phyloP scores from a whole-genome alignment of 2,329 filamentous ascomycete species.

The Talaromyces funiculosus region DNA sequence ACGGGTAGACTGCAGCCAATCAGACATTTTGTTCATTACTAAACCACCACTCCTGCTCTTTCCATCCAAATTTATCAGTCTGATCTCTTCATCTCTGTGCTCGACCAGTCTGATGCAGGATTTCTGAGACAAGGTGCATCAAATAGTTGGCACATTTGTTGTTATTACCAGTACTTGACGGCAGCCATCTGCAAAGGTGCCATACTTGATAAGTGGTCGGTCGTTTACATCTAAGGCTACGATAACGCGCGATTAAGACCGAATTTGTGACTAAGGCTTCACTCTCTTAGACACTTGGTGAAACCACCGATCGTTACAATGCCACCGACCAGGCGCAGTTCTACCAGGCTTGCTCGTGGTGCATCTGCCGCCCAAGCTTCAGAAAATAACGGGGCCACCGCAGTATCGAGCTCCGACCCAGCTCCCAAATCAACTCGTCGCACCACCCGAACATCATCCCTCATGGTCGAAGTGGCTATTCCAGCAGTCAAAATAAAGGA shows the following conservation, averaged over 20 bases:
- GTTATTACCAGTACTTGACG: slow-evolving; percentile 13
- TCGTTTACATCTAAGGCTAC: not conserved
- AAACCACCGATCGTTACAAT: not conserved
- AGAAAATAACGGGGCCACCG: slow-evolving; percentile 11
- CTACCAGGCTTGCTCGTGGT: slow-evolving; percentile 19
- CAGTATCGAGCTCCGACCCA: not conserved
- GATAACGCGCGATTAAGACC: not conserved
- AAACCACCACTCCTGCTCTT: not conserved
- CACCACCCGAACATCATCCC: not conserved
- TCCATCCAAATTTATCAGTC: not conserved
- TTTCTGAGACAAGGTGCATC: not conserved
- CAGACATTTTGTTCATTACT: not conserved
- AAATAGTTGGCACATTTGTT: not conserved
- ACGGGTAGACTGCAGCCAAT: not conserved
- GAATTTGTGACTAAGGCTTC: not conserved
- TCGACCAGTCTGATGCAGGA: not conserved
- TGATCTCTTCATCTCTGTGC: not conserved
- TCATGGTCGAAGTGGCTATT: slow-evolving; percentile 27
- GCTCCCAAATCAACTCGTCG: slow-evolving; percentile 2
- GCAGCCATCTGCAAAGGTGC: slow-evolving; percentile 9
- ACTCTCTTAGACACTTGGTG: not conserved
- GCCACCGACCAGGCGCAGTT: slow-evolving; percentile 21
- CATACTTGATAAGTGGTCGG: not conserved
- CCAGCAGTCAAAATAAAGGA: slow-evolving; percentile 23
- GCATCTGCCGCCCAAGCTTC: slow-evolving; percentile 15